Base-by-base conservation (phyloP, 768 basidiomycete species). In the Leucocoprinus sp. region DNA sequence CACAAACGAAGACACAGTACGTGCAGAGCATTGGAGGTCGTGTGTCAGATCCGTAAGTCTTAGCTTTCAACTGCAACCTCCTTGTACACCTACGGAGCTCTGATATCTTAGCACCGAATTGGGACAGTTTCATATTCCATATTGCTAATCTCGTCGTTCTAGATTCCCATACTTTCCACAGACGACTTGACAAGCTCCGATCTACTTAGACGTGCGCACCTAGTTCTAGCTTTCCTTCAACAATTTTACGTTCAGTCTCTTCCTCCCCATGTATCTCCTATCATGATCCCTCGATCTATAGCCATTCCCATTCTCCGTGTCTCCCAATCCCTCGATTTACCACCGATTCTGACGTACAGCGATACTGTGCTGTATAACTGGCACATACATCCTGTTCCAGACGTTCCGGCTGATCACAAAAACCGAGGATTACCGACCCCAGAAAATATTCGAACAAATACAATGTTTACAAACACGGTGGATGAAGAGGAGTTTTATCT, bases 401-500 rank as follows among this genome's bases (percentile, higher is more conserved):
- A 53, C 7, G 52, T 45, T 11, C 17, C 38, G 15, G 42, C 45
- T 5, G 48, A 43, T 29, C 39, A 41, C 3, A 50, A 51, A 31
- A 48, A 50, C 22, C 40, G 17, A 15, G 48, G 14, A 6, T 19
- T 62, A 52, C 78, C 78, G 0, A 60, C 71, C 14, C 63, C 76
- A 2, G 64, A 78, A 50, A 81, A 91, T 58, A 70, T 93, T 33
- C 77, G 78, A 36, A 76, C 74, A 48, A 71, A 72, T 50, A 81
- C 80, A 1, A 67, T 78, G 37, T 97, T 97, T 66, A 93, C 95
- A 1, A 73, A 76, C 19, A 82, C 83, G 2, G 61, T 64, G 19
- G 90, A 93, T 56, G 95, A 99, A 59, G 76, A 83, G 50, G 88
- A 90, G 49, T 99, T 98, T 61, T 97, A 92, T 65, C 76, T 96